These are phyloP conservation scores for Malus sieversii DNA, from an alignment of 306 rosid genomes.

Conservation along the genomic window DNA sequence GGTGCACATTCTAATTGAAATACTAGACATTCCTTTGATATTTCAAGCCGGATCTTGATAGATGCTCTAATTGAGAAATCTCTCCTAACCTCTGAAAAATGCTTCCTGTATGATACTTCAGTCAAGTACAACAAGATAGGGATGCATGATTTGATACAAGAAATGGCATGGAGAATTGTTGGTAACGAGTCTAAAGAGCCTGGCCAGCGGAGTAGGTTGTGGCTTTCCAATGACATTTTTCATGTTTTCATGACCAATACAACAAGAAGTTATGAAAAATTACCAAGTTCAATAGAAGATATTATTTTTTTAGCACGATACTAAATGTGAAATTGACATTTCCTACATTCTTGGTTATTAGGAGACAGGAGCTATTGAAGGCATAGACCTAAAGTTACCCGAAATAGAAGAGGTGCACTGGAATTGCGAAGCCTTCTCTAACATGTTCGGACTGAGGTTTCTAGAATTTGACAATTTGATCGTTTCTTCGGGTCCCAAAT, in stretches of 20 bases:
- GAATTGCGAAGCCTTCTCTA: background rate
- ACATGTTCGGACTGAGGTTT: constrained; percentile 8
- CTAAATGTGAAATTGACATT: background rate
- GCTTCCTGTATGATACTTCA: background rate
- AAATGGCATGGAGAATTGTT: constrained; percentile 29
- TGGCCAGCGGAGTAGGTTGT: background rate
- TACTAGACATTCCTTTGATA: background rate
- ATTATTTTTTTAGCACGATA: background rate
- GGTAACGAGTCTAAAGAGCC: background rate
- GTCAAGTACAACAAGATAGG: background rate
- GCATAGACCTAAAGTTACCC: background rate
- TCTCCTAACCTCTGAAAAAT: constrained; percentile 4
- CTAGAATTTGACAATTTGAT: background rate
- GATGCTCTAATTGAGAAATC: constrained; percentile 32
- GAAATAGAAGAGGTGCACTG: constrained; percentile 13
- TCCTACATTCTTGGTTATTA: background rate
- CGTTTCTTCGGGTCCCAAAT: background rate
- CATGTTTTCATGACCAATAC: constrained; percentile 8
- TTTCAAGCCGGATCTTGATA: constrained; percentile 8
- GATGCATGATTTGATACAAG: constrained; percentile 23
- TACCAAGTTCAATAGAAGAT: background rate
- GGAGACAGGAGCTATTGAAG: constrained; percentile 4
- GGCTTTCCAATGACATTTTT: constrained; percentile 9
- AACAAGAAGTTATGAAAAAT: background rate
- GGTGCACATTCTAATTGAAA: background rate